A percentile compares a stretch with the other conserved stretches of the same genome.
These are phyloP conservation scores for Megacollybia marginata DNA, from an alignment of 768 basidiomycete genomes.

Conservation along the genomic window DNA sequence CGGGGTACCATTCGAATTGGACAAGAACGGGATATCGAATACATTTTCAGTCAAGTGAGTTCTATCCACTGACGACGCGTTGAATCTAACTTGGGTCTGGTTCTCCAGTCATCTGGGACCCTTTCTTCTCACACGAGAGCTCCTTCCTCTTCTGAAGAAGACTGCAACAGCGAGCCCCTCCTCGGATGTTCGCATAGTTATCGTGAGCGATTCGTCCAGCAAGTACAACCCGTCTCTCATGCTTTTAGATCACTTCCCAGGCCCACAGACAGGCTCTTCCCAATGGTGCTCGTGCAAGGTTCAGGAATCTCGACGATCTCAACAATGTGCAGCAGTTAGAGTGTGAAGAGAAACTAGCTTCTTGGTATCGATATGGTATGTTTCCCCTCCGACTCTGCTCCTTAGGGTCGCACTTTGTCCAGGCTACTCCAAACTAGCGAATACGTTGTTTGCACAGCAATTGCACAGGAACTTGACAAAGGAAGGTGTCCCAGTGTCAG, in stretches of 20 bases:
- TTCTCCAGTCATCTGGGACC: constrained; percentile 2
- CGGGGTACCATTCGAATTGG: background rate
- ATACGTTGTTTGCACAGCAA: constrained; percentile 39
- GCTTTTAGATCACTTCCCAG: background rate
- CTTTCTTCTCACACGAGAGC: constrained; percentile 1
- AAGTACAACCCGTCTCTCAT: background rate
- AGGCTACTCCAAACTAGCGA: constrained; percentile 48
- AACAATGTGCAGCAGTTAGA: constrained; percentile 3
- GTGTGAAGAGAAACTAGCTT: background rate
- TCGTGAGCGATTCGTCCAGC: background rate
- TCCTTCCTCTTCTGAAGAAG: constrained; percentile 5
- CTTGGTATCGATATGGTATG: background rate
- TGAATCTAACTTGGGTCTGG: background rate
- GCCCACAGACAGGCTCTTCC: background rate
- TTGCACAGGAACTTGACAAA: constrained; percentile 40
- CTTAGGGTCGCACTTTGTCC: background rate
- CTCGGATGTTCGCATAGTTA: constrained; percentile 2
- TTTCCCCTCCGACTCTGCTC: background rate
- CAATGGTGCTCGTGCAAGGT: background rate
- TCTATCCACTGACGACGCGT: background rate
- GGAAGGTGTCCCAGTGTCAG: constrained; percentile 25
- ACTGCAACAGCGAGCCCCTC: constrained; percentile 1
- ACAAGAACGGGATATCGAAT: background rate
- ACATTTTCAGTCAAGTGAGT: background rate
- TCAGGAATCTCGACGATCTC: background rate